Evolutionary conservation across 1,139 yeast genomes (phyloP).

Genomic region (Lodderomyces elongisporus): DNA sequence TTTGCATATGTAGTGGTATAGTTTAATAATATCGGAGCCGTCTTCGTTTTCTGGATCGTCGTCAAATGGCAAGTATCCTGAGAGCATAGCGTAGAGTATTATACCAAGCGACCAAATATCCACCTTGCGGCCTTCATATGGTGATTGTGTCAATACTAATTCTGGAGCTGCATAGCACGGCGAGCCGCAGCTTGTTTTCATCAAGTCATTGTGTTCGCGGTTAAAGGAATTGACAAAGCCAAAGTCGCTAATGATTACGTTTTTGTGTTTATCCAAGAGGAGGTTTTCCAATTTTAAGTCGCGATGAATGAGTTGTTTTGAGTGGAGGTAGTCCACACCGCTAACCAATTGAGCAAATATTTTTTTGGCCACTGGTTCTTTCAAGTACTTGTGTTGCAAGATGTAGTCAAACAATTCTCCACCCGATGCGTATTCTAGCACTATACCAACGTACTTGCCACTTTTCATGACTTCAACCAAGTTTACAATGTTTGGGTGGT

Average conservation of each 20-base stretch:
- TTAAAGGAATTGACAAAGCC: conserved; percentile 91
- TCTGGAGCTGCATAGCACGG: conserved; percentile 99
- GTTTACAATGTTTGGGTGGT: conserved; percentile 90
- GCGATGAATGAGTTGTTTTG: conserved; percentile 77
- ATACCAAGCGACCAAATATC: conserved; percentile 98
- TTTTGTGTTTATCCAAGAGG: conserved; percentile 71
- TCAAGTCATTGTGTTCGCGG: conserved; percentile 59
- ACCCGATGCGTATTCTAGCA: conserved; percentile 92
- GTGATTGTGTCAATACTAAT: conserved; percentile 78
- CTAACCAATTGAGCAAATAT: conserved; percentile 89
- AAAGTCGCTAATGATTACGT: conserved; percentile 75
- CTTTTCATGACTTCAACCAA: conserved; percentile 90
- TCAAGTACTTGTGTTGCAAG: conserved; percentile 76
- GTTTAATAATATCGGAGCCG: conserved; percentile 86
- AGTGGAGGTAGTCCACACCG: conserved; percentile 88
- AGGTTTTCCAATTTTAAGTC: conserved; percentile 73
- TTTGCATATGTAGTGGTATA: conserved; percentile 85
- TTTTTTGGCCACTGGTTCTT: conserved; percentile 80
- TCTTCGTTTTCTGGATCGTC: conserved; percentile 97
- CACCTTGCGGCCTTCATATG: conserved; percentile 90
- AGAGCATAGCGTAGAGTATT: conserved; percentile 90
- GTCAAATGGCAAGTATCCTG: conserved; percentile 96
- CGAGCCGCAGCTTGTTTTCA: conserved; percentile 96
- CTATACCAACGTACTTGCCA: conserved; percentile 94
- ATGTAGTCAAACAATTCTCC: conserved; percentile 96